Evolutionary conservation across 495 filamentous ascomycete genomes (phyloP), one percentile per base, ranked within the genome.

Genomic region (Neurospora sp.): DNA sequence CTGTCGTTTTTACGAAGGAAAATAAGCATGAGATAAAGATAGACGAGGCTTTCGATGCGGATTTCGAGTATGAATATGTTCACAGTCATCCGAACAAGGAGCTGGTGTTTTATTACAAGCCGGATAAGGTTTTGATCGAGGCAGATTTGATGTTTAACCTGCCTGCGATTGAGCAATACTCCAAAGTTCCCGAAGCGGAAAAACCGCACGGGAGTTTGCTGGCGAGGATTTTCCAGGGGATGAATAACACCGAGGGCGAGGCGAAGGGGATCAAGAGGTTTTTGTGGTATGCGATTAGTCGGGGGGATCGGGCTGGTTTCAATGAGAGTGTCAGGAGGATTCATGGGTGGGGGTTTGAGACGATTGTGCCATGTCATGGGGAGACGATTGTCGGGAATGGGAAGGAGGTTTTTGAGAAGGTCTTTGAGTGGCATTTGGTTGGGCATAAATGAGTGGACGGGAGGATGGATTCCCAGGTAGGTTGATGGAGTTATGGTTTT

Each of bases 101-200:
- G 81, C 80, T 98, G 12, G 93, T 95, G 27, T 93, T 98, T 80
- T 81, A 90, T 78, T 93, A 97, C 81, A 92, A 91, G 79, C 94
- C 92, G 0, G 90, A 92, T 37, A 84, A 85, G 44, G 94, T 93
- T 0, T 82, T 99, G n/a, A 93, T 99, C 76, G 85, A 97, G 83
- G 96, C 93, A 23, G 96, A 99, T 79, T 79, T 98, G 46, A 76
- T 98, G 72, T 99, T 98, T 85, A 98, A 97, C 80, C 82, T 97
- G 27, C 96, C 96, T 0, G 91, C 94, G 1, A 86, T 81, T 2
- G 96, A 98, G 83, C 96, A 98, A 81, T 97, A 94, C 82, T 92
- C 89, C 46, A 75, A 78, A 35, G 82, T 84, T 66, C 83, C 84
- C 2, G 89, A 86, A 73, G 85, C 86, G 0, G 83, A 86, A 18